Evolutionary conservation across 257 asterid genomes (phyloP).

Genomic region (Ballota nigra): DNA sequence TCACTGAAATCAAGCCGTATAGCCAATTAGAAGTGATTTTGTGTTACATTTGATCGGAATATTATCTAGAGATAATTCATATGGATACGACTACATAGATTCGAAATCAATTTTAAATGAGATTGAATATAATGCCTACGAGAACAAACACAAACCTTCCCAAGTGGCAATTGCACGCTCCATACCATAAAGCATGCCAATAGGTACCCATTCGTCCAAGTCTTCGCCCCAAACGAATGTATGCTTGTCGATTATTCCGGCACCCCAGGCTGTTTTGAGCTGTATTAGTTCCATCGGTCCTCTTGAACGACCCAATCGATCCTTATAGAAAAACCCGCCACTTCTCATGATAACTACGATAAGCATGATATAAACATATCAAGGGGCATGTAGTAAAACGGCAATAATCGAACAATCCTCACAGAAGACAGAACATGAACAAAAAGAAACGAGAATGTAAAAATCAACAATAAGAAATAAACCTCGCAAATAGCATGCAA

Average conservation of each 20-base stretch:
- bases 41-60: neutral
- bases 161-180: constrained; percentile 96
- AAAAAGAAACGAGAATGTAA: neutral
- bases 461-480: neutral
- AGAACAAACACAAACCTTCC: constrained; percentile 67
- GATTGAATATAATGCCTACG: neutral
- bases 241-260: constrained; percentile 86
- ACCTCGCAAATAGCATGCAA: neutral
- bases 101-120: neutral
- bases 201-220: constrained; percentile 98
- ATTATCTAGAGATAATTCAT: neutral
- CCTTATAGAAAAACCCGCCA: constrained; percentile 86
- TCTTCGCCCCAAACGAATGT: constrained; percentile 96
- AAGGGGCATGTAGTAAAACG: neutral
- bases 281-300: constrained; percentile 96
- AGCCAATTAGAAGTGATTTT: constrained; percentile 9
- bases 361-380: constrained; percentile 15
- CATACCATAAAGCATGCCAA: constrained; percentile 86
- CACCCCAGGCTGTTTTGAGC: constrained; percentile 98
- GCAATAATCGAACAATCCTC: constrained; percentile 10
- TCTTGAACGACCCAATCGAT: constrained; percentile 93
- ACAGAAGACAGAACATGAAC: neutral
- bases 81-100: neutral
- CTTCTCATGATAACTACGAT: constrained; percentile 79
- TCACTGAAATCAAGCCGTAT: constrained; percentile 49